A percentile compares a stretch with the other conserved stretches of the same genome.
Evolutionary conservation across 768 basidiomycete species (phyloP).

Genomic region (Termitomyces sp.): DNA sequence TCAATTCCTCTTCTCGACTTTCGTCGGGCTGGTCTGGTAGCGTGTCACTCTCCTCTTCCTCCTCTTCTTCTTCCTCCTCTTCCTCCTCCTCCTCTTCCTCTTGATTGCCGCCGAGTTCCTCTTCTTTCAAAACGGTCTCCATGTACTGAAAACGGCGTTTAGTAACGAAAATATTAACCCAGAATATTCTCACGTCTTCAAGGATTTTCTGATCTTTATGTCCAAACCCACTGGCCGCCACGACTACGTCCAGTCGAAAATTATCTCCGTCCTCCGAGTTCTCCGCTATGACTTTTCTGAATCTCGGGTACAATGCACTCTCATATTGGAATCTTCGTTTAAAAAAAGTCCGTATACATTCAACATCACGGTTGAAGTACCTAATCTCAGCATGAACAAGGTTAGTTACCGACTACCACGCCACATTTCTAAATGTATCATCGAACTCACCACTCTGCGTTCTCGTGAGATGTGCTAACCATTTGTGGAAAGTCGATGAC

Average conservation of each 20-base stretch:
- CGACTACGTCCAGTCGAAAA: constrained; percentile 86
- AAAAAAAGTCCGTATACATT: constrained; percentile 94
- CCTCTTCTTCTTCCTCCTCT: constrained; percentile 31
- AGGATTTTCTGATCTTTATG: constrained; percentile 75
- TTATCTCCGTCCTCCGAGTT: constrained; percentile 33
- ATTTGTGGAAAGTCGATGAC: constrained; percentile 99
- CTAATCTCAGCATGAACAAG: constrained; percentile 32
- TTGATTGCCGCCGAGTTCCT: constrained; percentile 21
- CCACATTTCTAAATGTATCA: not conserved
- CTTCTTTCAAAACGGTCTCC: constrained; percentile 41
- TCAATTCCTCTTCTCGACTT: not conserved
- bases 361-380: constrained; percentile 99
- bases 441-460: constrained; percentile 86
- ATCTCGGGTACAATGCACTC: constrained; percentile 81
- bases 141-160: constrained; percentile 49
- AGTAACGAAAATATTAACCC: constrained; percentile 13
- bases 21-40: not conserved
- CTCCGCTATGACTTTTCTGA: constrained; percentile 54
- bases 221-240: constrained; percentile 92
- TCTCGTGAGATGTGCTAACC: constrained; percentile 95
- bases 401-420: constrained; percentile 7
- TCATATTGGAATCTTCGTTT: constrained; percentile 88
- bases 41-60: constrained; percentile 22
- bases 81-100: constrained; percentile 33
- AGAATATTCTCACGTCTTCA: constrained; percentile 62